These are phyloP conservation scores for Volvox africanus DNA, from an alignment of 139 green algal species.

Conservation along the genomic window DNA sequence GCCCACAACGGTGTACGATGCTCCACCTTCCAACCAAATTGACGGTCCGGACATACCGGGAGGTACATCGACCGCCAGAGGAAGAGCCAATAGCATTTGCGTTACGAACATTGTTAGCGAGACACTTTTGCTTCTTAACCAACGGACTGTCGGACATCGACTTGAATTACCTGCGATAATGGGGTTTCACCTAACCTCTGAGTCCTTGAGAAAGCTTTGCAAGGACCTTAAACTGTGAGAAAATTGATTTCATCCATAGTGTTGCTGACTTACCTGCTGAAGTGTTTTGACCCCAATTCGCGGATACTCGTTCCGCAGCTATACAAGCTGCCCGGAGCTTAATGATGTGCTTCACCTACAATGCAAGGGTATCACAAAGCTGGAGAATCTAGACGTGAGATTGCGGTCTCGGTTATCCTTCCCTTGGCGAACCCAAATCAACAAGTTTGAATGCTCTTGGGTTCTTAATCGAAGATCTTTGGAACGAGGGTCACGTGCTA, in stretches of 20 bases:
- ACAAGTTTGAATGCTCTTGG: no score
- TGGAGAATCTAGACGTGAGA: slow-evolving; percentile 79
- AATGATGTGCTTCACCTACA: slow-evolving; percentile 87
- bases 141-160: no score
- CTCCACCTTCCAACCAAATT: no score
- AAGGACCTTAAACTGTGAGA: slow-evolving; percentile 73
- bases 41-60: no score
- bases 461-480: not conserved
- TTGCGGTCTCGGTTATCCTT: not conserved
- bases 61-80: no score
- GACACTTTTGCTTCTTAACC: no score
- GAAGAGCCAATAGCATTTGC: no score
- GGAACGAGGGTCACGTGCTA: not conserved
- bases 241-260: not conserved
- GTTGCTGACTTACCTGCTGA: not conserved
- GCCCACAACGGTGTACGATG: no score
- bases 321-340: slow-evolving; percentile 73
- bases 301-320: slow-evolving; percentile 55
- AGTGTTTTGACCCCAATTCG: not conserved
- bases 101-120: no score
- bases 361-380: slow-evolving; percentile 79
- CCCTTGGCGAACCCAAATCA: not conserved
- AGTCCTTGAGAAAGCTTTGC: slow-evolving; percentile 72
- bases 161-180: not conserved
- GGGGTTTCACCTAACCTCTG: slow-evolving; percentile 64